Base-by-base conservation (phyloP, 805 yeast genomes). In the Yarrowia osloensis region DNA sequence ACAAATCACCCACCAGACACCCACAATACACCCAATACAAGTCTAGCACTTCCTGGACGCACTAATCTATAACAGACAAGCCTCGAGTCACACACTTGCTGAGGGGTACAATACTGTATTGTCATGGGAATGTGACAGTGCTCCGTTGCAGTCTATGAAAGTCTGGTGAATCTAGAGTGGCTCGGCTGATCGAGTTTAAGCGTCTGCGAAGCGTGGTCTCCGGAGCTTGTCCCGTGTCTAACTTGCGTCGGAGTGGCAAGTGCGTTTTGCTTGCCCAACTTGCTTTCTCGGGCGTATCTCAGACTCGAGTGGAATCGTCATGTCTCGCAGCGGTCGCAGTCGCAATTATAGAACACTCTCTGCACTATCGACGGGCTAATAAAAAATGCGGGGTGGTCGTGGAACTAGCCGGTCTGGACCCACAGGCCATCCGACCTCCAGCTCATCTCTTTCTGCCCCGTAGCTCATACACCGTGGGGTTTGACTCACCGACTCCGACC, bases 221-320 rank as follows among this genome's bases (percentile, higher is more conserved):
- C 29, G 49, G 50, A 46, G 50, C 33, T 46, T 26, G 50, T 26
- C 33, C 33, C 29, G 29, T 15, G 49, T 12, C 49, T 15, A 44
- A 24, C 33, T 17, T 46, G 24, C 46, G 5, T 40, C 42, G 22
- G 11, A 28, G 35, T 11, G 35, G 8, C 31, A 28, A 8, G 31
- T 4, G 39, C 3, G 3, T 15, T 3, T 35, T 21, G 12, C 28
- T 21, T 42, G 28, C 17, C 28, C 28, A 22, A 11, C 52, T 33
- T 50, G 57, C 40, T 50, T 50, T 50, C 57, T 50, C 57, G 57
- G 57, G 37, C 22, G 13, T 49, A 49, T n/a, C 19, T 4, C 11
- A 28, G 31, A 28, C 7, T 28, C 31, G 31, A 8, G 28, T 12
- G n/a, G 12, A 19, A n/a, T 6, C 44, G 19, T n/a, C n/a, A n/a